phyloP scores from a whole-genome alignment of 257 asterid genomes.

The Lavandula angustifolia region DNA sequence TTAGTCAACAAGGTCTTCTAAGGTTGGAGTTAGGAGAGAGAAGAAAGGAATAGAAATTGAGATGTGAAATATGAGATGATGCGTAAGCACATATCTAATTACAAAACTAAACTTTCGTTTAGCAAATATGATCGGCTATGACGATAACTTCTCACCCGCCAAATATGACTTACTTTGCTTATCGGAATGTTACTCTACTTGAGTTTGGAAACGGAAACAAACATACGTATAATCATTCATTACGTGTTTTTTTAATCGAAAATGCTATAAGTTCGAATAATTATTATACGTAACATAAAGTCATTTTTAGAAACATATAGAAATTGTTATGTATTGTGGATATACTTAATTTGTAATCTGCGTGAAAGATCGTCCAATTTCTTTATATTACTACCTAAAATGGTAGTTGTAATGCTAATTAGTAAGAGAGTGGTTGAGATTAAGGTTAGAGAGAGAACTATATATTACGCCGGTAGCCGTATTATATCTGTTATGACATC shows the following conservation, averaged over 20 bases:
- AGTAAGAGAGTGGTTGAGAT: neutral
- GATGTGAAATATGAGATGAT: neutral
- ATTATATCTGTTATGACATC: constrained; percentile 10
- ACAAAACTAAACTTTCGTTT: neutral
- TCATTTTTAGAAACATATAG: too few species aligned
- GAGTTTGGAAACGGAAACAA: too few species aligned
- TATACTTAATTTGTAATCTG: neutral
- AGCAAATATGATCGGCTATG: neutral
- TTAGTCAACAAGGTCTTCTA: constrained; percentile 2
- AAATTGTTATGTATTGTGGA: too few species aligned
- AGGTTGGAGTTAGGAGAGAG: neutral
- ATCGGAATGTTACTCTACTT: neutral
- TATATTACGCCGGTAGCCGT: neutral
- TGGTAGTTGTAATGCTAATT: too few species aligned
- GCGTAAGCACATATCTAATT: constrained; percentile 14
- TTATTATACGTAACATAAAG: too few species aligned
- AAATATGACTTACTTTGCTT: constrained; percentile 4
- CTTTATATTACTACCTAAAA: neutral
- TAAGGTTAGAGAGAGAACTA: neutral
- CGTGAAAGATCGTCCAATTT: neutral
- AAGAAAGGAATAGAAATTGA: neutral
- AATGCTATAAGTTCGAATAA: too few species aligned
- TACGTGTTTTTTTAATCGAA: too few species aligned
- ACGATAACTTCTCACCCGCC: constrained; percentile 8
- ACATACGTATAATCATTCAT: too few species aligned